Evolutionary conservation across 2,329 filamentous ascomycete species (phyloP).

Genomic region (Zymoseptoria tritici): DNA sequence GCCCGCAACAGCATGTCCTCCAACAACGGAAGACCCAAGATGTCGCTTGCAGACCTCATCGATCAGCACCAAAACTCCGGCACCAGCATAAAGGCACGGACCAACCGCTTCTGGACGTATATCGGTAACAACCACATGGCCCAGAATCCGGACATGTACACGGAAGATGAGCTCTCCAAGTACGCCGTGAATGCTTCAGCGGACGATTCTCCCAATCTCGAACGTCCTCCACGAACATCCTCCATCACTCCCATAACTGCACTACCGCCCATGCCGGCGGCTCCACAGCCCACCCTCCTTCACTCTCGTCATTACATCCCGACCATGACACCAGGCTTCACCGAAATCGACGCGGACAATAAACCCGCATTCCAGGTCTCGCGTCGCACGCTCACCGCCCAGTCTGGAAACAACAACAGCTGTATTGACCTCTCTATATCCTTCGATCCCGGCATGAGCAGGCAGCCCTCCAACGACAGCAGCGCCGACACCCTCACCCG

Average conservation of each 20-base stretch:
- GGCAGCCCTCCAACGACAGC: neutral
- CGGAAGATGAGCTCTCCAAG: slow-evolving; percentile 24
- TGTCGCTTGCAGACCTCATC: slow-evolving; percentile 27
- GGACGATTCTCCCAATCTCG: neutral
- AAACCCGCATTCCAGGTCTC: slow-evolving; percentile 4
- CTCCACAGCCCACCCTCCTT: neutral
- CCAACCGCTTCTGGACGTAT: slow-evolving; percentile 32
- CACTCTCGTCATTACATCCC: neutral
- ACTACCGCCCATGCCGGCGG: neutral
- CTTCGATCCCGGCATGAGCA: slow-evolving; percentile 12
- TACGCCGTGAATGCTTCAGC: slow-evolving; percentile 8
- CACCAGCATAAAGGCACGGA: slow-evolving; percentile 20
- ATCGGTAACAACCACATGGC: slow-evolving; percentile 31
- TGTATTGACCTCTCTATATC: neutral
- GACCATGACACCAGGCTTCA: slow-evolving; percentile 3
- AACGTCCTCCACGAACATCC: slow-evolving; percentile 1
- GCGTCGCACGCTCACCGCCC: neutral
- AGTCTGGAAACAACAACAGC: neutral
- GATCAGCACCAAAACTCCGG: slow-evolving; percentile 21
- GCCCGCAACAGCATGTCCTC: slow-evolving; percentile 7
- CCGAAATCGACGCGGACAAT: slow-evolving; percentile 3
- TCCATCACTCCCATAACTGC: neutral
- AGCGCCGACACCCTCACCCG: neutral
- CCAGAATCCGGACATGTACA: slow-evolving; percentile 27
- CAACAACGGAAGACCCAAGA: slow-evolving; percentile 16